Conservation (phyloP, 192 early-diverging fungal genomes). For the Rhizophagus prolifer region DNA sequence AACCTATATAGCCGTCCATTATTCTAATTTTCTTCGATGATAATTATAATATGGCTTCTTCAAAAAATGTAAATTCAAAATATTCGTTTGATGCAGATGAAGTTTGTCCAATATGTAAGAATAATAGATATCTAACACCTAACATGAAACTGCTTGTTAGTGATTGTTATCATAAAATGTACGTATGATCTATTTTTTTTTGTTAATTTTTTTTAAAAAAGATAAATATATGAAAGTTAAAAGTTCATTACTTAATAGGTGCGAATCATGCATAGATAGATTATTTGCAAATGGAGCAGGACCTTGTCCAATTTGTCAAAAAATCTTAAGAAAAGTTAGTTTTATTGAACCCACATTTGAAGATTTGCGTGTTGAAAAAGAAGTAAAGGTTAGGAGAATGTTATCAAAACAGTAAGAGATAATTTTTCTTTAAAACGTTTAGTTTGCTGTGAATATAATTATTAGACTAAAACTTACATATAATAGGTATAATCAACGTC, state of each 20-base stretch:
- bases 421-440: neutral
- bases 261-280: conserved; percentile 87
- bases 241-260: conserved; percentile 51
- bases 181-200: conserved; percentile 15
- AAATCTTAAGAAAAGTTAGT: conserved; percentile 75
- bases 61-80: conserved; percentile 22
- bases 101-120: conserved; percentile 79
- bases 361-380: conserved; percentile 92
- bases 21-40: too few relatives aligned
- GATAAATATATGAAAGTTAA: neutral
- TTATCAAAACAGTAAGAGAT: conserved; percentile 61
- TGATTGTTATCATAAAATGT: conserved; percentile 96
- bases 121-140: conserved; percentile 81
- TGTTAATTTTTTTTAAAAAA: neutral
- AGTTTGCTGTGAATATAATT: too few relatives aligned
- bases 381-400: conserved; percentile 80
- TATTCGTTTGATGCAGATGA: conserved; percentile 34
- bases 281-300: conserved; percentile 83
- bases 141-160: conserved; percentile 86
- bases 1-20: too few relatives aligned
- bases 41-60: conserved; percentile 24
- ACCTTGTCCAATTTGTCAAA: conserved; percentile 79
- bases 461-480: too few relatives aligned
- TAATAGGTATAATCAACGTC: conserved; percentile 55
- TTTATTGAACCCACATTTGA: conserved; percentile 92